These are phyloP conservation scores for Kurtzmaniella quercitrusa DNA, from an alignment of 1,139 yeast genomes.

Conservation along the genomic window DNA sequence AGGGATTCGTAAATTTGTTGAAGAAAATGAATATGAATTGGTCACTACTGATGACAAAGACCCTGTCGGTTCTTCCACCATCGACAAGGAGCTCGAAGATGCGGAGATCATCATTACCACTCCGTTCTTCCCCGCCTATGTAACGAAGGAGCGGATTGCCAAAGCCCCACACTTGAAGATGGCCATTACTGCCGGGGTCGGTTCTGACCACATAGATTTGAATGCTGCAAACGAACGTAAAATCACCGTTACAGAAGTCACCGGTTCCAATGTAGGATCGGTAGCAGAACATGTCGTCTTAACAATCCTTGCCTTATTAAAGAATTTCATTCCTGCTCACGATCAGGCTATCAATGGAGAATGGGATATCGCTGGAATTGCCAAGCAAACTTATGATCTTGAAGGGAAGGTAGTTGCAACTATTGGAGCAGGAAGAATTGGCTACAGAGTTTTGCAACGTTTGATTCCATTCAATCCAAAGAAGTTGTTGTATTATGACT, in stretches of 20 bases:
- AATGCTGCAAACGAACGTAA: slow-evolving; percentile 62
- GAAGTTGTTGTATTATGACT: slow-evolving; percentile 70
- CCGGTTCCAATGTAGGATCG: slow-evolving; percentile 76
- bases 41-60: slow-evolving; percentile 69
- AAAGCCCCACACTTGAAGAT: slow-evolving; percentile 72
- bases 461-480: slow-evolving; percentile 71
- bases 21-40: slow-evolving; percentile 62
- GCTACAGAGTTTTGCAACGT: slow-evolving; percentile 71
- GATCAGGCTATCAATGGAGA: slow-evolving; percentile 55
- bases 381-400: slow-evolving; percentile 69
- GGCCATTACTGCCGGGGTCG: slow-evolving; percentile 79
- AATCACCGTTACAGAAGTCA: slow-evolving; percentile 72
- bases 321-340: slow-evolving; percentile 79
- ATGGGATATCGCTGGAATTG: slow-evolving; percentile 80
- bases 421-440: slow-evolving; percentile 82
- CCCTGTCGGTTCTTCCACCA: slow-evolving; percentile 48
- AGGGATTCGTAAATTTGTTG: slow-evolving; percentile 64
- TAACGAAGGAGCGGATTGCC: slow-evolving; percentile 60
- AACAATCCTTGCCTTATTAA: slow-evolving; percentile 67
- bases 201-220: slow-evolving; percentile 77
- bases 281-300: slow-evolving; percentile 81
- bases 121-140: slow-evolving; percentile 81
- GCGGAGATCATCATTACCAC: slow-evolving; percentile 78
- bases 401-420: slow-evolving; percentile 76
- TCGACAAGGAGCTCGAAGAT: slow-evolving; percentile 63